Percentiles rank a stretch among this genome's conserved stretches.
Conservation (phyloP, 2,329 filamentous ascomycete genomes). For the Colletotrichum scovillei region DNA sequence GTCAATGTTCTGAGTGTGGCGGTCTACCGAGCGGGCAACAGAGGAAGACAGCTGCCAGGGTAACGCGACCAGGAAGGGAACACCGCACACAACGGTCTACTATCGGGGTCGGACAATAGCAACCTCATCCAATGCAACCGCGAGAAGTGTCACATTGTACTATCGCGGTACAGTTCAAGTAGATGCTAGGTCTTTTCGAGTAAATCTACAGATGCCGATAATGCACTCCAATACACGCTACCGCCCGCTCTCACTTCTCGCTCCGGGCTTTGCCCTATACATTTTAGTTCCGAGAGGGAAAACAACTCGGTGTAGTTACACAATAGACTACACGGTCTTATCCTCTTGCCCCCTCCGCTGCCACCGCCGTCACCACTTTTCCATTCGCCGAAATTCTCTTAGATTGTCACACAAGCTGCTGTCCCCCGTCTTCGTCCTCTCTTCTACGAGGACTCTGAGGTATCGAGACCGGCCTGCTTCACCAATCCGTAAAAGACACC, state of each 20-base stretch:
- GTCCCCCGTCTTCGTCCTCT: conserved; percentile 36
- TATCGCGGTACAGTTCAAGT: conserved; percentile 9
- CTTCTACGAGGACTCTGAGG: conserved; percentile 44
- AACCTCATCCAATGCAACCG: not conserved
- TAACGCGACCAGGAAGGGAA: not conserved
- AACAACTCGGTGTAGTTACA: not conserved
- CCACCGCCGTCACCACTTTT: not conserved
- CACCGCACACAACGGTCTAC: not conserved
- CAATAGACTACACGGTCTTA: not conserved
- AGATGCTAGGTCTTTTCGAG: conserved; percentile 19
- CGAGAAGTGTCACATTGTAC: not conserved
- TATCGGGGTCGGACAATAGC: not conserved
- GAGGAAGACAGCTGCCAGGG: not conserved
- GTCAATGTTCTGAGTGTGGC: not conserved
- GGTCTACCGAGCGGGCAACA: too few relatives aligned
- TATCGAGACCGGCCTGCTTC: conserved; percentile 84
- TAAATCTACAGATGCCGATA: conserved; percentile 21
- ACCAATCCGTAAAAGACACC: conserved; percentile 92
- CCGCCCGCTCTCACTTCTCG: not conserved
- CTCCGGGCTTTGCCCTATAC: not conserved
- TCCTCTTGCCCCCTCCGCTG: not conserved
- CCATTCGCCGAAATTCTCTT: not conserved
- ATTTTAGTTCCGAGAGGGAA: not conserved
- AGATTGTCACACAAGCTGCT: not conserved
- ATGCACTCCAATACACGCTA: not conserved